Conservation (phyloP, 257 asterid genomes). For the Apocynum venetum region DNA sequence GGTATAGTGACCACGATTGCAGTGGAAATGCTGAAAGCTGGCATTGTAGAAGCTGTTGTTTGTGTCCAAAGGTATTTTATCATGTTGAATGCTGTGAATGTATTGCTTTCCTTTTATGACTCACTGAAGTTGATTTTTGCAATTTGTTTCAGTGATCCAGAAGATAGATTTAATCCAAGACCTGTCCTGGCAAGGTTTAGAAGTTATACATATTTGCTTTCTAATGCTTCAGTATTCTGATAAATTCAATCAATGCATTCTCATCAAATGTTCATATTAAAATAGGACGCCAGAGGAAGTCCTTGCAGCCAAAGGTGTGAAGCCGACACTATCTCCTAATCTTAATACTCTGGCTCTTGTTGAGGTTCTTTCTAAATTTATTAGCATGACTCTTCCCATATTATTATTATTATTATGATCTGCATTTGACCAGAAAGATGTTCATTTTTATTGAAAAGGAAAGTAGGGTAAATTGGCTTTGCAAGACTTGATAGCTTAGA, state of each 20-base stretch:
- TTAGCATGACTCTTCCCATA: constrained; percentile 5
- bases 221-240: constrained; percentile 9
- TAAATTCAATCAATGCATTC: constrained; percentile 4
- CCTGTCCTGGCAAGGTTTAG: constrained; percentile 88
- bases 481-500: background rate
- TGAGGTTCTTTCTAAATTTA: constrained; percentile 55
- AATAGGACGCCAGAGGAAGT: constrained; percentile 97
- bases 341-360: constrained; percentile 87
- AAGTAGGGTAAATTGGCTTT: background rate
- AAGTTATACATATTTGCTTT: background rate
- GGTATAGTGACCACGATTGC: constrained; percentile 99
- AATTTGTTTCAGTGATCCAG: constrained; percentile 70
- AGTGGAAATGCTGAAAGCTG: constrained; percentile 87
- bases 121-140: constrained; percentile 8
- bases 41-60: constrained; percentile 93
- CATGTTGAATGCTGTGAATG: background rate
- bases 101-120: background rate
- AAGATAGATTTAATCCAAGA: constrained; percentile 86
- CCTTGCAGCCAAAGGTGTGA: constrained; percentile 95
- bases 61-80: constrained; percentile 80
- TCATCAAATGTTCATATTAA: constrained; percentile 16
- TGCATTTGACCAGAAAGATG: background rate
- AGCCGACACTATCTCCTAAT: constrained; percentile 96
- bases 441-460: background rate
- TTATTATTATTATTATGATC: background rate